Base-by-base conservation (phyloP, 495 filamentous ascomycete species). In the Penicillium argentinense region DNA sequence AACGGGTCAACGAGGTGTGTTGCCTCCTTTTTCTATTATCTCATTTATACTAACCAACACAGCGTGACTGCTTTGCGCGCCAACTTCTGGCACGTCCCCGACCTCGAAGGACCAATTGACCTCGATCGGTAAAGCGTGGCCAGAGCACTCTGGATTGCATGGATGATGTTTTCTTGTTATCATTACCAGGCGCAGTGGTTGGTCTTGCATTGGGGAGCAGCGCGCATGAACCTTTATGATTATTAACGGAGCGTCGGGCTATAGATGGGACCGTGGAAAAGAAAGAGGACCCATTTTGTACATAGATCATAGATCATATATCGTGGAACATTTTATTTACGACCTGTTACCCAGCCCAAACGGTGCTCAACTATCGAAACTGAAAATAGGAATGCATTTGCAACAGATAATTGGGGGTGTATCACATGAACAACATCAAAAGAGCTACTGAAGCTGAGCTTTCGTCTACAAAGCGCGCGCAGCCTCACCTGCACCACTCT, bases 1-100 rank as follows among this genome's bases (percentile, higher is more conserved):
- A 83, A 90, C 66, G 88, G 89, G 13, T 62, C 55, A 41, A 74
- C 71, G 7, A 75, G 72, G 72, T 75, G 57, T 47, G 55, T 21
- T 41, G 8, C n/a, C 9, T 29, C 14, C 22, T 29, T 22, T 23
- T 27, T 21, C 28, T 22, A 5, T 24, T 13, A 9, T 21, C 13
- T 41, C 43, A 32, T 23, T 16, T 42, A 11, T 57, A 24, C 41
- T 56, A 48, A 39, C 23, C 27, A 18, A 28, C 7, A n/a, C 23
- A 96, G 90, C 73, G 79, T 98, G 34, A 96, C 93, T 29, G 89
- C 92, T 16, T 74, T 97, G 45, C 84, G 86, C 55, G 91, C 92
- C 19, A 96, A 96, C 62, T 97, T 95, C 66, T 89, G 85, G 84
- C 89, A 93, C 72, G 81, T 83, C 7, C 74, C 80, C n/a, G 73